Evolutionary conservation across 306 rosid genomes (phyloP), one percentile per base, ranked within the genome.

Genomic region (Vicia sativa): DNA sequence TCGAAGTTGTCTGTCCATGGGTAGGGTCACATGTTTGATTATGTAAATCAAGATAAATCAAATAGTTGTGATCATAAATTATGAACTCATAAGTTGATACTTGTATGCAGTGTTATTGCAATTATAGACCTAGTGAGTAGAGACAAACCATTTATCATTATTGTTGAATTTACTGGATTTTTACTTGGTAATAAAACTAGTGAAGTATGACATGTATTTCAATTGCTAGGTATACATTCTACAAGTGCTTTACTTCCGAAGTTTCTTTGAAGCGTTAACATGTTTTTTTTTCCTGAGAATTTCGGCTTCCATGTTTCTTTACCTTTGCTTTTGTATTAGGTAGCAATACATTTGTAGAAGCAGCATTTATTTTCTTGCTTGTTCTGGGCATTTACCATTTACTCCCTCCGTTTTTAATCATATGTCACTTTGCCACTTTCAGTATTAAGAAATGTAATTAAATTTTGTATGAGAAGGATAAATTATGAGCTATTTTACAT

Each of bases 1-100:
- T 61, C 41, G 23, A 15, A 59, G 6, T 76, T 31, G 19, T 53
- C 56, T 70, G 72, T 38, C 62, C 67, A 56, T 74, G 38, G n/a
- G 29, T 16, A 45, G 63, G 65, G 50, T 12, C 21, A 15, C 21
- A 1, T 11, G 34, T 50, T 58, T 53, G 48, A 52, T 43, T 60
- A 12, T 41, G 65, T 41, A 69, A 71, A 45, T 48, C 66, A 70
- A 70, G 54, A 56, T 37, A 38, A 42, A 50, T 45, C 15, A 7
- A 66, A 43, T 31, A 57, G 61, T 38, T 26, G 5, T 75, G 70
- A 49, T 26, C 23, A 64, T 18, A 41, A 25, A 6, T n/a, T 42
- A 39, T 15, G 54, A 18, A 23, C 71, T 38, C 57, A 66, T 55
- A 49, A 15, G 53, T 66, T 50, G 12, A 58, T 53, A 34, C 41